Percentiles rank a stretch among this genome's conserved stretches.
phyloP scores from a whole-genome alignment of 2,329 filamentous ascomycete species.

The Colletotrichum brevisporum region DNA sequence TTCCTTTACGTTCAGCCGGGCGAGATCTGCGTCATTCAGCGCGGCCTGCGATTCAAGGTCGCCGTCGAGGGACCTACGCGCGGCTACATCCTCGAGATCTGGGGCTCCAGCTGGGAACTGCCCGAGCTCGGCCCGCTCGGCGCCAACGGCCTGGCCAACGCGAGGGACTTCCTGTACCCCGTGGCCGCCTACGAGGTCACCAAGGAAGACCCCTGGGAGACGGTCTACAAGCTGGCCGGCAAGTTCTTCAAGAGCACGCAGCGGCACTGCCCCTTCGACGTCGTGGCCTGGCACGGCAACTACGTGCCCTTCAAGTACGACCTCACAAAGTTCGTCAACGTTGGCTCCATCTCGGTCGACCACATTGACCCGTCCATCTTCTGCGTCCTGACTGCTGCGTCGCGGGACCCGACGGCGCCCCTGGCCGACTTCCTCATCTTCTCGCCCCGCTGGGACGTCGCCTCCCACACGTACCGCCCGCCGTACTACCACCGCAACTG shows the following conservation, averaged over 20 bases:
- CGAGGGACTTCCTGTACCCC: constrained; percentile 75
- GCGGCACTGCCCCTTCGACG: constrained; percentile 77
- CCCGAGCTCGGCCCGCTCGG: constrained; percentile 78
- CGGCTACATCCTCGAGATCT: constrained; percentile 78
- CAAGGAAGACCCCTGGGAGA: constrained; percentile 68
- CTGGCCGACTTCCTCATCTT: constrained; percentile 78
- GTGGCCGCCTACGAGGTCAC: constrained; percentile 68
- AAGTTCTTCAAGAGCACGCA: constrained; percentile 73
- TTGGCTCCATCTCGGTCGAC: constrained; percentile 71
- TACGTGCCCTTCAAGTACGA: constrained; percentile 74
- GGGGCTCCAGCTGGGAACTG: constrained; percentile 74
- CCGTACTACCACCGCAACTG: constrained; percentile 77
- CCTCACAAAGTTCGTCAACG: constrained; percentile 69
- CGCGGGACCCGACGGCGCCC: constrained; percentile 66
- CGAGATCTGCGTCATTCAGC: constrained; percentile 77
- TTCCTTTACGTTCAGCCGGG: constrained; percentile 74
- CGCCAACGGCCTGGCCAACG: constrained; percentile 75
- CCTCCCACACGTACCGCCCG: constrained; percentile 72
- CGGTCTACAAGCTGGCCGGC: constrained; percentile 74
- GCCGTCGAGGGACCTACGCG: constrained; percentile 71
- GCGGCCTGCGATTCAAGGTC: constrained; percentile 69
- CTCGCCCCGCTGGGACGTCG: constrained; percentile 75
- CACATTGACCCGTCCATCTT: constrained; percentile 78
- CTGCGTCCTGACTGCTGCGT: constrained; percentile 74
- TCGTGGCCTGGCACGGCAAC: constrained; percentile 80